These are phyloP conservation scores for Microstegium vimineum DNA, from an alignment of 176 grass and related monocot genomes.

Conservation along the genomic window DNA sequence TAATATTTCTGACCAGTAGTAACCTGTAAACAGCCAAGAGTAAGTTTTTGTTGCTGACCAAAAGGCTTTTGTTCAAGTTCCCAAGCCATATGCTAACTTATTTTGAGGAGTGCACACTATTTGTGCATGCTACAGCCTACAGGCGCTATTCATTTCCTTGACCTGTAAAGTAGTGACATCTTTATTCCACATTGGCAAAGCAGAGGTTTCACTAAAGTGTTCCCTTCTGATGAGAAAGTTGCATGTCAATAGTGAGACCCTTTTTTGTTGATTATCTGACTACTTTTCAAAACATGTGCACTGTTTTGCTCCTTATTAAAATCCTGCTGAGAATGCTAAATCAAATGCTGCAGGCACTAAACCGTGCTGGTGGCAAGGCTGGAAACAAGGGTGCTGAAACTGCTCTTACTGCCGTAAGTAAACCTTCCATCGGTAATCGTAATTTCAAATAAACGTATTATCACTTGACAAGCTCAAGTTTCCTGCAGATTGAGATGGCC, in stretches of 20 bases:
- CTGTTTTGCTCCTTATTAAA: neutral
- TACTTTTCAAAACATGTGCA: neutral
- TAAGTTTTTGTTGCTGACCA: neutral
- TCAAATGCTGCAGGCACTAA: conserved; percentile 62
- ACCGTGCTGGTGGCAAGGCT: conserved; percentile 92
- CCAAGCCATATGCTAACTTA: neutral
- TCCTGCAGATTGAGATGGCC: conserved; percentile 93
- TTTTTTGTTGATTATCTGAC: neutral
- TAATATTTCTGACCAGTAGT: neutral
- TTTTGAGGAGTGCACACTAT: neutral
- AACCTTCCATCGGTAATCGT: neutral
- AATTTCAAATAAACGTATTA: neutral
- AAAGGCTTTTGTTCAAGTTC: neutral
- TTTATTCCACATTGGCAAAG: neutral
- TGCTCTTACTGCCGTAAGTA: conserved; percentile 88
- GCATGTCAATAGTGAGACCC: neutral
- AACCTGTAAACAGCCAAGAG: neutral
- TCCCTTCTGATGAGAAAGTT: neutral
- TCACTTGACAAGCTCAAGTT: neutral
- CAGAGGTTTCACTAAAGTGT: neutral
- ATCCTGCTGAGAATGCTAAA: neutral
- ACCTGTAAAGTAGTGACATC: neutral
- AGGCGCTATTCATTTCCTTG: neutral
- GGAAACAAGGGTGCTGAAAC: conserved; percentile 98
- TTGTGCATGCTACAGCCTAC: neutral